phyloP scores from a whole-genome alignment of 768 basidiomycete species.

The Tulasnella sp. region DNA sequence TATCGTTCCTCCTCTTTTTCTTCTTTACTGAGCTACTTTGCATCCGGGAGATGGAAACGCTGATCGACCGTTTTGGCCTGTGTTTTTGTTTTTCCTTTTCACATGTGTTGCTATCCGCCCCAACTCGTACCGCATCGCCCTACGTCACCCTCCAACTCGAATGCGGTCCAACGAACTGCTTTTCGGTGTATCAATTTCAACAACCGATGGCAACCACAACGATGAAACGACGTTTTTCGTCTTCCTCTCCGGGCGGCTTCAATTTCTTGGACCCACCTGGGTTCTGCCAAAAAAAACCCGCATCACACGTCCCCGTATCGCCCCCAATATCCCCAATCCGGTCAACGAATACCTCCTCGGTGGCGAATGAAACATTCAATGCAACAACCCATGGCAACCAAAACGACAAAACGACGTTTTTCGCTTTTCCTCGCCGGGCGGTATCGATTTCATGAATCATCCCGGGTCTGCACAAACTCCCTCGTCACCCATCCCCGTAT shows the following conservation, averaged over 20 bases:
- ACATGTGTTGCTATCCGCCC: neutral
- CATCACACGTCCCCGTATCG: neutral
- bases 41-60: conserved; percentile 8
- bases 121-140: neutral
- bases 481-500: neutral
- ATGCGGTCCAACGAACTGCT: neutral
- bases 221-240: neutral
- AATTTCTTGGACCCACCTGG: too few relatives aligned
- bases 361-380: neutral
- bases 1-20: neutral
- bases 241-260: neutral
- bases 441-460: too few relatives aligned
- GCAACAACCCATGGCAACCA: neutral
- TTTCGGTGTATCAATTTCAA: neutral
- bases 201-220: neutral
- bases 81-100: neutral
- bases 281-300: neutral
- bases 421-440: neutral
- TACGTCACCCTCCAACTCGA: conserved; percentile 2
- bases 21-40: neutral
- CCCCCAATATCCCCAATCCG: neutral
- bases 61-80: neutral
- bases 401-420: neutral
- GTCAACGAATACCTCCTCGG: conserved; percentile 1
- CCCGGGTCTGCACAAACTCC: neutral